Evolutionary conservation across 495 filamentous ascomycete species (phyloP), one percentile per base, ranked within the genome.

Genomic region (Cladorrhinum samala): DNA sequence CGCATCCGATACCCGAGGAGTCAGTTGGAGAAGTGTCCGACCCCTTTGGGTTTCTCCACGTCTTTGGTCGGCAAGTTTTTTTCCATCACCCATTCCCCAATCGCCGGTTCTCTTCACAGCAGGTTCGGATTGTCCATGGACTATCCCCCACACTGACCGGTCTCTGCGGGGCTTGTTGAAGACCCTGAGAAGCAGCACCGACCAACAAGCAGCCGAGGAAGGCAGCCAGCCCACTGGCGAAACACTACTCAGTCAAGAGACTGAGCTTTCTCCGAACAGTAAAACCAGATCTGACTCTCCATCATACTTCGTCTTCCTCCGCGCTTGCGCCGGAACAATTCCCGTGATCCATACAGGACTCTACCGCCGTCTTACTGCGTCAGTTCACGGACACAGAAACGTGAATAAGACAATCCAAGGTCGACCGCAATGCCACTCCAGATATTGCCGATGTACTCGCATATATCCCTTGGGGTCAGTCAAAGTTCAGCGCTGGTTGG

Each of bases 281-380:
- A 47, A 24, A 13, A 45, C 42, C 19, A 21, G 17, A 47, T 16
- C 9, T 6, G 13, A 20, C 23, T 47, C 45, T 9, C 13, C n/a
- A 41, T 33, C 11, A 5, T 11, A 33, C 27, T 33, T 33, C 6
- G 39, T 3, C 39, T 3, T 23, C 23, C 9, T 45, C 42, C 42
- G 42, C 18, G 19, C 42, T 20, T 21, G 42, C n/a, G n/a, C n/a
- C n/a, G n/a, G n/a, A n/a, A 45, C 7, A 45, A 7, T 8, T 21
- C 42, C 42, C 42, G 20, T 47, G 45, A 47, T 23, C 21, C 21
- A 23, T 17, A 47, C 21, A 47, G 45, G 45, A 24, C 45, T 27
- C 27, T 33, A 33, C n/a, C 45, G 45, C 45, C 45, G 45, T 47
- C 45, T 47, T 20, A 47, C 45, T 47, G 45, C 45, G 30, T 47